Percentiles rank a stretch among this genome's conserved stretches.
Evolutionary conservation across 208 protist species (phyloP).

Genomic region (Trichomonas vaginalis): DNA sequence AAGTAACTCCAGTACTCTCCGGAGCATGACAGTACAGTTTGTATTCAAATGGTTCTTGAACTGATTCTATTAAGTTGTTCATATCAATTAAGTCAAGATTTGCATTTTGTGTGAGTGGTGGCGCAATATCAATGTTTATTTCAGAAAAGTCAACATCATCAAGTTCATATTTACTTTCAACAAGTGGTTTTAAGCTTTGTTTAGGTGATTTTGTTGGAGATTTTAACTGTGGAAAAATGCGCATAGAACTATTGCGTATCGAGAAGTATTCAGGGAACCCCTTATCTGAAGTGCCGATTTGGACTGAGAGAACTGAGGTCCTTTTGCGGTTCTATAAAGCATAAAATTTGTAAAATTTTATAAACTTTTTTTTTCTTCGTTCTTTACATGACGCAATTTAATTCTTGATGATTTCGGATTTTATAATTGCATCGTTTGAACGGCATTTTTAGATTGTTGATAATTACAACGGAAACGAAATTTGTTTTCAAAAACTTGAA

Average conservation of each 20-base stretch:
- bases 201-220: not conserved
- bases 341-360: too few species aligned
- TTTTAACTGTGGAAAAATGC: not conserved
- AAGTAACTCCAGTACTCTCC: not conserved
- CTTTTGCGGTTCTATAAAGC: not conserved
- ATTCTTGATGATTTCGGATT: too few species aligned
- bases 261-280: not conserved
- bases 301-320: not conserved
- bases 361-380: too few species aligned
- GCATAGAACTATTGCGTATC: not conserved
- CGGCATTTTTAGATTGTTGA: too few species aligned
- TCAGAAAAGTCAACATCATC: not conserved
- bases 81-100: not conserved
- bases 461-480: too few species aligned
- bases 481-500: too few species aligned
- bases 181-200: not conserved
- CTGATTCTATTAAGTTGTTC: not conserved
- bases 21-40: not conserved
- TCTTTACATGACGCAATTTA: too few species aligned
- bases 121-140: not conserved
- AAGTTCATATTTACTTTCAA: not conserved
- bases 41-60: not conserved
- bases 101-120: not conserved
- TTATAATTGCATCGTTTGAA: too few species aligned
- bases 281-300: not conserved